A percentile compares a stretch with the other conserved stretches of the same genome.
Conservation (phyloP, 106 monocot species). For the Acorus calamus region DNA sequence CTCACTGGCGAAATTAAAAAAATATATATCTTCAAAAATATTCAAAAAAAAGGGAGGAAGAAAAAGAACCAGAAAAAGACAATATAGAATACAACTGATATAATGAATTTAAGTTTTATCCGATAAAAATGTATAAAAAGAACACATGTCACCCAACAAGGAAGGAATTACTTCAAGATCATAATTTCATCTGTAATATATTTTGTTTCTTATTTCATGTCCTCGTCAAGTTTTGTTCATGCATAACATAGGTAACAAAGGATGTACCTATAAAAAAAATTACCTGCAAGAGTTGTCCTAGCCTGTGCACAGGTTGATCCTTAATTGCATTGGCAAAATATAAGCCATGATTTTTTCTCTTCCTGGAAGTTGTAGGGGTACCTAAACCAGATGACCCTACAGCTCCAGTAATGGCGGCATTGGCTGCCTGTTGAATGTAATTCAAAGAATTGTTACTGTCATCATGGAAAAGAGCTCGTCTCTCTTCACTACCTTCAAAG, state of each 20-base stretch:
- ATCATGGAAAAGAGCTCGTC: constrained; percentile 52
- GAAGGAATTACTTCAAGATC: too few species aligned
- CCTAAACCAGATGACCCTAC: constrained; percentile 48
- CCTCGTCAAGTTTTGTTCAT: too few species aligned
- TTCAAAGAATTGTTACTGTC: constrained; percentile 42
- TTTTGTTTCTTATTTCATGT: too few species aligned
- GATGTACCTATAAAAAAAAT: neutral
- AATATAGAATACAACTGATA: too few species aligned
- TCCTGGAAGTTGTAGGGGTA: constrained; percentile 53
- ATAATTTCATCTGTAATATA: too few species aligned
- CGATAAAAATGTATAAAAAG: too few species aligned
- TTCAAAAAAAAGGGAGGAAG: too few species aligned
- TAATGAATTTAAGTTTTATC: too few species aligned
- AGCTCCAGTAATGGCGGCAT: constrained; percentile 72
- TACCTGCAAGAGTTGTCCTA: constrained; percentile 53
- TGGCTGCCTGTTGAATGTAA: constrained; percentile 77
- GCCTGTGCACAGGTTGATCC: constrained; percentile 42
- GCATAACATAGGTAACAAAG: neutral
- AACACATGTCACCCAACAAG: too few species aligned
- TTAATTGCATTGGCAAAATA: constrained; percentile 32
- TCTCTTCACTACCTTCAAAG: constrained; percentile 83
- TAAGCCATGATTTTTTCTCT: constrained; percentile 65
- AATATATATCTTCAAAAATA: too few species aligned
- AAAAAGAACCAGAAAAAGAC: too few species aligned
- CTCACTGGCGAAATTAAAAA: too few species aligned